Evolutionary conservation across 1,284 basidiomycete species (phyloP).

Genomic region (Coniferiporia sulphurascens): DNA sequence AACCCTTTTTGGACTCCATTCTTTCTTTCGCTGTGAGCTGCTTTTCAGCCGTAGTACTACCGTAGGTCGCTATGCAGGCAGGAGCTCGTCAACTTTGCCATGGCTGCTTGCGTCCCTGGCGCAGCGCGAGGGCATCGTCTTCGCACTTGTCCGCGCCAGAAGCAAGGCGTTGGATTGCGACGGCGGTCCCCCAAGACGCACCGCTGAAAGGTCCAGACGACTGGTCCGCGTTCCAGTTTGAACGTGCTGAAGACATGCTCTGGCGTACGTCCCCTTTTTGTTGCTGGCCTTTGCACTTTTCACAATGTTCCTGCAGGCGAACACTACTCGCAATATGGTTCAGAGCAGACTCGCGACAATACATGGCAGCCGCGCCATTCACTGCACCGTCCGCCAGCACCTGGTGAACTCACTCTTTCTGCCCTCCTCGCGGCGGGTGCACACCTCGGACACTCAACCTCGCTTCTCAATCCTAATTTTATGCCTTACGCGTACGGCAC

Average conservation of each 20-base stretch:
- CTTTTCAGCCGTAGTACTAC: conserved; percentile 13
- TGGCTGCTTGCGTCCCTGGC: conserved; percentile 40
- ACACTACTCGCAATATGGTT: conserved; percentile 68
- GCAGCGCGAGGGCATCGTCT: conserved; percentile 19
- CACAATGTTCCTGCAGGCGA: conserved; percentile 44
- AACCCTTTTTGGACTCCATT: neutral
- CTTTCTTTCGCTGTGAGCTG: conserved; percentile 22
- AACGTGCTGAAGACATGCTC: conserved; percentile 47
- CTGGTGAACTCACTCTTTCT: conserved; percentile 73
- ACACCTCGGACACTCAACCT: conserved; percentile 86
- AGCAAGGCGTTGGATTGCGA: conserved; percentile 4
- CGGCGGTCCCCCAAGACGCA: conserved; percentile 20
- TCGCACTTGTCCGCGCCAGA: neutral
- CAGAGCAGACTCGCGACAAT: conserved; percentile 66
- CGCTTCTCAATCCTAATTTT: conserved; percentile 83
- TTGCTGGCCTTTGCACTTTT: conserved; percentile 9
- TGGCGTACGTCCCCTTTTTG: conserved; percentile 42
- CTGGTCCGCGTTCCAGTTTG: conserved; percentile 58
- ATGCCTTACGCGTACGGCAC: conserved; percentile 93
- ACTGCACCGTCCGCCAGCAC: conserved; percentile 59
- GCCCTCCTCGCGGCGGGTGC: conserved; percentile 91
- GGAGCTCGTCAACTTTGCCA: conserved; percentile 28
- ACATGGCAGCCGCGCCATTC: conserved; percentile 72
- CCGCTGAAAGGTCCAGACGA: conserved; percentile 48
- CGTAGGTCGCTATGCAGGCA: conserved; percentile 15